phyloP scores from a whole-genome alignment of 2,329 filamentous ascomycete species.

The Colletotrichum magnum region DNA sequence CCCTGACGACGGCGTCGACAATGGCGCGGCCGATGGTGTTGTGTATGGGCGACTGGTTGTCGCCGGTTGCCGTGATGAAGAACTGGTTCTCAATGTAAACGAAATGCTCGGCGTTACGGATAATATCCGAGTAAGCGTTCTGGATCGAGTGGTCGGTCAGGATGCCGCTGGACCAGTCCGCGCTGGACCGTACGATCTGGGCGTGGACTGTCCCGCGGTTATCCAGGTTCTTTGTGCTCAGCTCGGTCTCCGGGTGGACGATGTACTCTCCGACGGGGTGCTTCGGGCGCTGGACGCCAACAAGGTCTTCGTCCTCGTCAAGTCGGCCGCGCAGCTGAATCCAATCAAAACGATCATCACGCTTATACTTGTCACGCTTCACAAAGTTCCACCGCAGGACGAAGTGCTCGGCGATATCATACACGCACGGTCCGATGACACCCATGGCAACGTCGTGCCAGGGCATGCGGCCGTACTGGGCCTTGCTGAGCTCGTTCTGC shows the following conservation, averaged over 20 bases:
- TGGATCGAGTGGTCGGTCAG: slow-evolving; percentile 88
- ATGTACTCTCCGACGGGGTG: slow-evolving; percentile 92
- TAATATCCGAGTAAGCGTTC: slow-evolving; percentile 88
- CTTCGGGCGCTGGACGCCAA: slow-evolving; percentile 89
- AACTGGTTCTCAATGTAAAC: slow-evolving; percentile 99
- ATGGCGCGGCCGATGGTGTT: slow-evolving; percentile 92
- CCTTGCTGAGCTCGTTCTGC: slow-evolving; percentile 91
- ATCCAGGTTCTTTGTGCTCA: slow-evolving; percentile 75
- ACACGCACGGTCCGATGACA: slow-evolving; percentile 88
- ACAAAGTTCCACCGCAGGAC: slow-evolving; percentile 96
- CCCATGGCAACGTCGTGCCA: slow-evolving; percentile 98
- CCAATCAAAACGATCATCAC: slow-evolving; percentile 87
- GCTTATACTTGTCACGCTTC: slow-evolving; percentile 98
- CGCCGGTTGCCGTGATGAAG: slow-evolving; percentile 94
- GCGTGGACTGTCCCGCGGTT: slow-evolving; percentile 82
- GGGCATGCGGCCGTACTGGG: slow-evolving; percentile 94
- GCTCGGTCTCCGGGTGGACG: slow-evolving; percentile 80
- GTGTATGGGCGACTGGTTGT: slow-evolving; percentile 87
- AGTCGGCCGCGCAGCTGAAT: slow-evolving; percentile 82
- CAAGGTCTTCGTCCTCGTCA: slow-evolving; percentile 84
- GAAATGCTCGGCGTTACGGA: slow-evolving; percentile 88
- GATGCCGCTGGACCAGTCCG: slow-evolving; percentile 95
- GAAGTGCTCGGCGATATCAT: slow-evolving; percentile 97
- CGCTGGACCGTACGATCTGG: slow-evolving; percentile 90
- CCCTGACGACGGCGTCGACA: slow-evolving; percentile 88